A percentile compares a stretch with the other conserved stretches of the same genome.
Evolutionary conservation across 768 basidiomycete species (phyloP).

Genomic region (Coprinopsis cinerea): DNA sequence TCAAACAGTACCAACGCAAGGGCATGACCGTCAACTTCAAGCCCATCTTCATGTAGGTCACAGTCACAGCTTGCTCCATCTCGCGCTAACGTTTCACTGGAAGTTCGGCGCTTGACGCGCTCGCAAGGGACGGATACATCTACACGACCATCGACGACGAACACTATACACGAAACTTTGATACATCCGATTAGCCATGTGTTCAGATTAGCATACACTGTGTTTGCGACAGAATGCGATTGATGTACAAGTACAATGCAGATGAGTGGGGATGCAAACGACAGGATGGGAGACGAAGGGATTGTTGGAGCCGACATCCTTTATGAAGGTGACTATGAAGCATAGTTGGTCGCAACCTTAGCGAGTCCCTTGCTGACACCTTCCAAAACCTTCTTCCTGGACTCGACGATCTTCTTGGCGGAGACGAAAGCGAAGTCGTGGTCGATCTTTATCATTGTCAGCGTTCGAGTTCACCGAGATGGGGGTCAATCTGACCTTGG

Average conservation of each 20-base stretch:
- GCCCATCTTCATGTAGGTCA: neutral
- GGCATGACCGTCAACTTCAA: neutral
- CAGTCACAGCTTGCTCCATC: neutral
- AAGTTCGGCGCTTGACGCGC: constrained; percentile 17
- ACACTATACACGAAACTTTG: neutral
- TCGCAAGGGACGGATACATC: constrained; percentile 22
- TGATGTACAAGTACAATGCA: constrained; percentile 1
- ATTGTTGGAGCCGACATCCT: constrained; percentile 6
- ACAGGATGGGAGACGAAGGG: neutral
- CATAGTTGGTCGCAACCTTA: constrained; percentile 42
- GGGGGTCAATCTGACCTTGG: constrained; percentile 23
- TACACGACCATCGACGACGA: constrained; percentile 22
- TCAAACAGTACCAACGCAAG: neutral
- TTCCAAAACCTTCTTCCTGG: constrained; percentile 66
- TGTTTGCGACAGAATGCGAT: too few species aligned
- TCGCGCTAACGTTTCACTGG: neutral
- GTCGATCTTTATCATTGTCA: too few species aligned
- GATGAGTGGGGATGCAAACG: constrained; percentile 10
- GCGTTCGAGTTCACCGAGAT: constrained; percentile 11
- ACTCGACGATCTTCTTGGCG: constrained; percentile 61
- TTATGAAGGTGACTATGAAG: too few species aligned
- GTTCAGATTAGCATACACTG: constrained; percentile 1
- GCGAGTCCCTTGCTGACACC: constrained; percentile 66
- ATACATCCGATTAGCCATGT: neutral
- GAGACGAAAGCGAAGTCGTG: constrained; percentile 56